Conservation (phyloP, 192 early-diverging fungal species). For the Obelidium mucronatum region DNA sequence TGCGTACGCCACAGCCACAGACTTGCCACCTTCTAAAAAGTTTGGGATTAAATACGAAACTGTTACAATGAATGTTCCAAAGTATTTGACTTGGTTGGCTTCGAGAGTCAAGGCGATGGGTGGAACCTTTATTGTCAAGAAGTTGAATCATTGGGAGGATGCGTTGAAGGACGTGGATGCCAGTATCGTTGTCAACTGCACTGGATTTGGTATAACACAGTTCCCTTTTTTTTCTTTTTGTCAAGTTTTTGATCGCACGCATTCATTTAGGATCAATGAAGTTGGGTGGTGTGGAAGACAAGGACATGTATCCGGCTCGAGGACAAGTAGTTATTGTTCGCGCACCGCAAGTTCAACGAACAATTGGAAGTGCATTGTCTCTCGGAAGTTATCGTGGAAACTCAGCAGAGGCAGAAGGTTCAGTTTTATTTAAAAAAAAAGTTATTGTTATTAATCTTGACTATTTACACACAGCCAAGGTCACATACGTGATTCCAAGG, state of each 20-base stretch:
- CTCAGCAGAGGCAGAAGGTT: not conserved
- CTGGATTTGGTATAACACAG: constrained; percentile 68
- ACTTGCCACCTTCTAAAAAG: constrained; percentile 60
- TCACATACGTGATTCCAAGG: constrained; percentile 82
- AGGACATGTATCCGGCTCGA: constrained; percentile 75
- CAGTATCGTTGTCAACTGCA: constrained; percentile 81
- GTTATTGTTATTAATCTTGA: not conserved
- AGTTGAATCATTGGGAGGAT: constrained; percentile 55
- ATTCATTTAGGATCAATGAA: constrained; percentile 49
- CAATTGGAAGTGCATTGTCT: constrained; percentile 47
- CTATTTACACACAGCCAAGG: constrained; percentile 34
- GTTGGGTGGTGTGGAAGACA: constrained; percentile 78
- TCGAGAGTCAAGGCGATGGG: constrained; percentile 62
- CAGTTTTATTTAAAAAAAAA: not conserved
- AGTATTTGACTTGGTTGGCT: constrained; percentile 72
- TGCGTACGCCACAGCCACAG: constrained; percentile 37
- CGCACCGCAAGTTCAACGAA: constrained; percentile 74
- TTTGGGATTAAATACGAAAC: constrained; percentile 73
- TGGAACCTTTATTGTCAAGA: constrained; percentile 51
- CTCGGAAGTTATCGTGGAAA: constrained; percentile 16
- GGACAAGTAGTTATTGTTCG: constrained; percentile 81
- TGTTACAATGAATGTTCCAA: constrained; percentile 65
- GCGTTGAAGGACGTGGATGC: constrained; percentile 43
- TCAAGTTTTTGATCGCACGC: not conserved
- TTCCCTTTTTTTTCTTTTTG: not conserved